Percentiles rank a stretch among this genome's conserved stretches.
Conservation (phyloP, 2,329 filamentous ascomycete species). For the Aspergillus hiratsukae region DNA sequence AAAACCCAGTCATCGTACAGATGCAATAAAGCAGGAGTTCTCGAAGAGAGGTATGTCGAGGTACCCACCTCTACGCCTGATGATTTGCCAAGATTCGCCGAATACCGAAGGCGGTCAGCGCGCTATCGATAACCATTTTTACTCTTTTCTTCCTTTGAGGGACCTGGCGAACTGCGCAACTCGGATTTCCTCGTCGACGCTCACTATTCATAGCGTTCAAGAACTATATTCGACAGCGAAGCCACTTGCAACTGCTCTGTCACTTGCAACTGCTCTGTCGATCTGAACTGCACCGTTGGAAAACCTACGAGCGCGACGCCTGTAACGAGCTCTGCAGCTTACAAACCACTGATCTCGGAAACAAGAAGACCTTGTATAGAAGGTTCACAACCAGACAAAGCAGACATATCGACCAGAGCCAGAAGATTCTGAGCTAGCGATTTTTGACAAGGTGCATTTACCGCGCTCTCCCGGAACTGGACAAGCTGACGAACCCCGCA, state of each 20-base stretch:
- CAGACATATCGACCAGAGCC: neutral
- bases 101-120: conserved; percentile 13
- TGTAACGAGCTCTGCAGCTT: neutral
- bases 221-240: neutral
- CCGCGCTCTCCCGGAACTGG: neutral
- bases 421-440: neutral
- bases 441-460: neutral
- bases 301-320: neutral
- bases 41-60: neutral
- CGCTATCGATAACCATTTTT: conserved; percentile 20
- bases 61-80: neutral
- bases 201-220: neutral
- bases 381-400: neutral
- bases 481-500: conserved; percentile 1
- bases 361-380: neutral
- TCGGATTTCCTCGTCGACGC: neutral
- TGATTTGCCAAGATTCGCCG: neutral
- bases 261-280: neutral
- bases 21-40: neutral
- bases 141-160: conserved; percentile 5
- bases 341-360: neutral
- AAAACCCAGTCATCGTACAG: neutral
- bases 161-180: neutral
- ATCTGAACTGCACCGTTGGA: neutral
- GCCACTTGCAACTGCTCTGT: neutral